Base-by-base conservation (phyloP, 2,329 filamentous ascomycete genomes). In the Colletotrichum tropicicola region DNA sequence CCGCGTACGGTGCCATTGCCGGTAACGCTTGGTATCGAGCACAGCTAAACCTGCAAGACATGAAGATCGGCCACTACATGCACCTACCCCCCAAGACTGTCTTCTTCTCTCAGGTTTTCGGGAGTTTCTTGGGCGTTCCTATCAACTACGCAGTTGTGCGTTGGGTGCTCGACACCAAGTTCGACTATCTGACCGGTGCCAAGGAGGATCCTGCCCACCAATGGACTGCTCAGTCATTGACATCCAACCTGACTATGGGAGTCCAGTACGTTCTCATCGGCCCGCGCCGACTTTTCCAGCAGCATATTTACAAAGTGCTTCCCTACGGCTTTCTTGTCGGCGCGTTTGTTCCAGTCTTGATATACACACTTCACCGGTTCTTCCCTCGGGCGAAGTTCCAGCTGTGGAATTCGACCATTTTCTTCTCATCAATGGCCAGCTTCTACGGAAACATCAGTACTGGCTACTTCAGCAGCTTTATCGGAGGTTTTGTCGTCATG, bases 401-500 rank as follows among this genome's bases (percentile, higher is more conserved):
- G 28, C 79, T 89, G 17, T 87, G 82, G 82, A 90, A 89, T 69
- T 82, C 84, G 19, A 89, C 86, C 4, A 89, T 89, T 56, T 89
- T 89, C 77, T 88, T 86, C 72, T 83, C 82, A 2, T 80, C 82
- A 4, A 75, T 87, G 62, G 76, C 85, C 0, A 78, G 78, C 41
- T 89, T 89, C 73, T 89, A 87, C 70, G 87, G 87, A 4, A 89
- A 90, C 70, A 78, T 89, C 53, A 87, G 83, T 60, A 89, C 87
- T 0, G 87, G 87, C 0, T 86, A 87, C 70, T 79, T 84, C 12
- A 86, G 83, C 21, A 79, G 79, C 15, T 85, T 89, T 64, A 80
- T 89, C 13, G 86, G 86, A n/a, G 86, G 86, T 0, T 88, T 85
- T 64, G 79, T 89, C 35, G 83, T 87, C 61, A 89, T 89, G 84